Conservation (phyloP, 75 land plant species). For the Isoetes taiwanensis region DNA sequence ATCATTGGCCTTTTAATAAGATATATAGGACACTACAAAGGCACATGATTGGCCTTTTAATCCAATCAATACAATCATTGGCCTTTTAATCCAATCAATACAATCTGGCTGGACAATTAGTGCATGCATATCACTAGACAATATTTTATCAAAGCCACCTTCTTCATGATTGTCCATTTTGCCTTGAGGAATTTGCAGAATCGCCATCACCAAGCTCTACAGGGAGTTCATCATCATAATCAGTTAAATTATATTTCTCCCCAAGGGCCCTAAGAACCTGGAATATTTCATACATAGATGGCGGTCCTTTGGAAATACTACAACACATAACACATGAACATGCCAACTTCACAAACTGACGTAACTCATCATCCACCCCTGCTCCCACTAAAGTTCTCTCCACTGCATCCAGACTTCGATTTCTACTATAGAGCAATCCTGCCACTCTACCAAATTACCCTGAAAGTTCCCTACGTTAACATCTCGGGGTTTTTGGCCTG, state of each 20-base stretch:
- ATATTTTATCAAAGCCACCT: too few species aligned
- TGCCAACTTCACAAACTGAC: background rate
- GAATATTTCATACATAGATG: conserved; percentile 2
- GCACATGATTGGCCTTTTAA: too few species aligned
- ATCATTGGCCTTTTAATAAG: too few species aligned
- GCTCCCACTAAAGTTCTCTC: background rate
- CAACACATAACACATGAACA: background rate
- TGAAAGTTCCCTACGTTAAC: background rate
- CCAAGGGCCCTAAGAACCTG: background rate
- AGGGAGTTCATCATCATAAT: background rate
- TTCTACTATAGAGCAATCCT: background rate
- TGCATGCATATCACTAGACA: too few species aligned
- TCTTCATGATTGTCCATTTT: too few species aligned
- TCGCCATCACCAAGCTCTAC: background rate
- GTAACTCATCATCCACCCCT: background rate
- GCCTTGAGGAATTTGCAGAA: too few species aligned
- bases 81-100: too few species aligned
- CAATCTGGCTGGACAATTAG: too few species aligned
- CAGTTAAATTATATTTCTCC: conserved; percentile 7
- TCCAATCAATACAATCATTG: too few species aligned
- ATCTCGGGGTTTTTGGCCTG: conserved; percentile 2
- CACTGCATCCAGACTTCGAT: background rate
- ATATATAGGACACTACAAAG: too few species aligned
- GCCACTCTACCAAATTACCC: background rate
- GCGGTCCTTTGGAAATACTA: background rate